Base-by-base conservation (phyloP, 2,329 filamentous ascomycete genomes). In the Sphaerostilbella broomeana region DNA sequence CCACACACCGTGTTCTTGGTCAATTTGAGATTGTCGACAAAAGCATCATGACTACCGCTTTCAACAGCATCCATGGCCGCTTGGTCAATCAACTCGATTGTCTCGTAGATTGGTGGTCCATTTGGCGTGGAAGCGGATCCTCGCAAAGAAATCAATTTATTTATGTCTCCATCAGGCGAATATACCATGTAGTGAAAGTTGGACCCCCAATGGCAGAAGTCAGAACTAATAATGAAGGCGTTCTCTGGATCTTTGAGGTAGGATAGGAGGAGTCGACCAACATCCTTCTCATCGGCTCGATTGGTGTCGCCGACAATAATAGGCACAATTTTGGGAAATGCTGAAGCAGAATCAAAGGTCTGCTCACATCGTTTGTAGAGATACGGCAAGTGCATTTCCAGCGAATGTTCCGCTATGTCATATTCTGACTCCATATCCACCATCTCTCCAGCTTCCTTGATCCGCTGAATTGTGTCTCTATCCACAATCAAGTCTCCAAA, bases 381-480 rank as follows among this genome's bases (percentile, higher is more conserved):
- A 56, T 94, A 95, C 0, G 92, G 90, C 7, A 97, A 72, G 52
- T 98, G 92, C 84, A 98, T 94, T 67, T 98, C 92, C 2, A 97
- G 74, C 36, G 86, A 95, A 63, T 98, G 92, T 62, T 98, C 92
- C 5, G 76, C 73, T 46, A 87, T 76, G 54, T 98, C 92, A 5
- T 79, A 69, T 4, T 67, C 54, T 13, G 61, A 63, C 2, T 74
- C 77, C 69, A 95, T 92, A 37, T 72, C 67, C 13, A 46, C 41
- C 49, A 68, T 59, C 1, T 38, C 34, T 1, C 48, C 48, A 0
- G 50, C 57, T 3, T 61, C 53, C 37, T 69, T 56, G 13, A 86
- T 62, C 45, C 69, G 57, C 25, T 67, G 51, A 1, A 77, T 69
- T 1, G 74, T 71, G 4, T 66, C 63, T 6, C 57, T 64, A 56